These are phyloP conservation scores for Deinandra increscens DNA, from an alignment of 129 eudicot genomes.

Conservation along the genomic window DNA sequence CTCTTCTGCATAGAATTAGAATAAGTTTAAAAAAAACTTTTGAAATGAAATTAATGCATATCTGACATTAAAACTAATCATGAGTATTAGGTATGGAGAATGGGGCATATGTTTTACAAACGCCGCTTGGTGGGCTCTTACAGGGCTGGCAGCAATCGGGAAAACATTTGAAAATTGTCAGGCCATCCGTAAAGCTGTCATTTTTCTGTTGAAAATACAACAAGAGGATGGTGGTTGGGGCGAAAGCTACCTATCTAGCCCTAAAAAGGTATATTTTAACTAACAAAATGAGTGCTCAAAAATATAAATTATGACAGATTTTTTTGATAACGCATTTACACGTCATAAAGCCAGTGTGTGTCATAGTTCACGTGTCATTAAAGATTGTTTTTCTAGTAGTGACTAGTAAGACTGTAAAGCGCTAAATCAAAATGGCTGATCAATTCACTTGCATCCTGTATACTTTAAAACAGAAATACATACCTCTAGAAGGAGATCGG, in stretches of 20 bases:
- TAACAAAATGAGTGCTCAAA: no score
- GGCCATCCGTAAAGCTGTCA: slow-evolving; percentile 33
- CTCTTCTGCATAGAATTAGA: not conserved
- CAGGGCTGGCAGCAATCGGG: slow-evolving; percentile 53
- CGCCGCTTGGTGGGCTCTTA: slow-evolving; percentile 58
- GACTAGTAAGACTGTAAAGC: no score
- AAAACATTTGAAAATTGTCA: slow-evolving; percentile 39
- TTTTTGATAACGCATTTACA: no score
- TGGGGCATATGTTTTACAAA: slow-evolving; percentile 77
- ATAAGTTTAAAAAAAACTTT: no score
- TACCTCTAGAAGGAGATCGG: slow-evolving; percentile 43
- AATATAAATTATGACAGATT: no score
- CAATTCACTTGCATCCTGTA: not conserved
- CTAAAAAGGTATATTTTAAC: slow-evolving; percentile 33
- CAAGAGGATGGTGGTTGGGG: slow-evolving; percentile 55
- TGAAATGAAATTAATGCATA: no score
- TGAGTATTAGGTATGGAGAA: slow-evolving; percentile 75
- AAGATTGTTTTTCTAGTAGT: no score
- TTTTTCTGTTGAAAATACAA: slow-evolving; percentile 32
- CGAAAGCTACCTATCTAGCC: slow-evolving; percentile 43
- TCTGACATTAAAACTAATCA: no score
- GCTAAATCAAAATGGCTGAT: not conserved
- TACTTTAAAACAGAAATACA: slow-evolving; percentile 30
- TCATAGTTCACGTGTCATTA: no score
- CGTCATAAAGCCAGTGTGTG: no score